phyloP scores from a whole-genome alignment of 1,139 yeast genomes.

The Suzukiozyma palmioleophila region DNA sequence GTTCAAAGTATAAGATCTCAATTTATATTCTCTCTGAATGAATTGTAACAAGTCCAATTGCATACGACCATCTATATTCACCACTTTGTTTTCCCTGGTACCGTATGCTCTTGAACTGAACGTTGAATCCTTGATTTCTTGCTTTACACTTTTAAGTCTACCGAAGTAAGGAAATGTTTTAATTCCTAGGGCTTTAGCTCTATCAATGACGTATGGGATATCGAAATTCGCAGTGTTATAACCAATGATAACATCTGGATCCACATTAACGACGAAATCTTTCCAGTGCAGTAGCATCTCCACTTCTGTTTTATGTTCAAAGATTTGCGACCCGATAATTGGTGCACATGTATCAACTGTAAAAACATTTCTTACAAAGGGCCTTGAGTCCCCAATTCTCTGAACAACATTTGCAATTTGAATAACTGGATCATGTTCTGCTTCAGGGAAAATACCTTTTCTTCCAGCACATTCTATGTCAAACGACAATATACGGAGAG shows the following conservation, averaged over 20 bases:
- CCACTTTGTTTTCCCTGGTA: slow-evolving; percentile 86
- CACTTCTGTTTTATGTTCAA: slow-evolving; percentile 67
- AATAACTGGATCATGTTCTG: slow-evolving; percentile 89
- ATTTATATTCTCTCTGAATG: slow-evolving; percentile 89
- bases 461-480: slow-evolving; percentile 99
- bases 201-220: slow-evolving; percentile 83
- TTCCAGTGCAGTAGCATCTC: slow-evolving; percentile 86
- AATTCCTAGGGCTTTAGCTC: slow-evolving; percentile 73
- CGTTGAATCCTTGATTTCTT: slow-evolving; percentile 74
- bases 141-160: slow-evolving; percentile 60
- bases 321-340: slow-evolving; percentile 89
- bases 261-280: slow-evolving; percentile 75
- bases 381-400: slow-evolving; percentile 71
- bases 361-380: slow-evolving; percentile 91
- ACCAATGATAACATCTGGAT: slow-evolving; percentile 96
- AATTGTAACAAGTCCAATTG: slow-evolving; percentile 92
- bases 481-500: slow-evolving; percentile 86
- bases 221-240: slow-evolving; percentile 94
- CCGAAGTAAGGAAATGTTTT: slow-evolving; percentile 83
- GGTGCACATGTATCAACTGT: slow-evolving; percentile 89
- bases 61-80: slow-evolving; percentile 92
- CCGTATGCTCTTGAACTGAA: slow-evolving; percentile 97
- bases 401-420: slow-evolving; percentile 96
- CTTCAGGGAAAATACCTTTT: slow-evolving; percentile 94
- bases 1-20: slow-evolving; percentile 90